Evolutionary conservation across 2,329 filamentous ascomycete species (phyloP), one percentile per base, ranked within the genome.

Genomic region (Dothideomycetidae sp.): DNA sequence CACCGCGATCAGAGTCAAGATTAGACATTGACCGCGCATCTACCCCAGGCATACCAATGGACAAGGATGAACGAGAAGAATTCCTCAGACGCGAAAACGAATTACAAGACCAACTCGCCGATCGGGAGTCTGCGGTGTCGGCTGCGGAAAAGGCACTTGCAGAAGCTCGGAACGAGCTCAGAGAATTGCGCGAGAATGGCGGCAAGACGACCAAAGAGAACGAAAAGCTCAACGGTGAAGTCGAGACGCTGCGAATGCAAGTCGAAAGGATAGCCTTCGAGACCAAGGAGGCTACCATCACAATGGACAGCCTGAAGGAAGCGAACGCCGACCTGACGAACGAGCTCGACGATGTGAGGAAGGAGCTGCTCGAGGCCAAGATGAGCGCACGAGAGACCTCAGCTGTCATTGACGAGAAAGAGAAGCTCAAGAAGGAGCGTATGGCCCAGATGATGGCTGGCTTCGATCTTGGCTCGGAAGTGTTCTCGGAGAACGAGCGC

Each of bases 381-480:
- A 94, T 96, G 81, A 90, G 77, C 48, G 85, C 88, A 40, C 93
- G 90, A 64, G 90, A 96, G 62, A 88, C 81, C 1, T 85, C 75
- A 31, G 85, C 85, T 5, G 79, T 84, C 11, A 65, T 92, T 13
- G 88, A 96, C 50, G 90, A 96, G 62, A 98, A 98, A 69, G 92
- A 96, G 62, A 88, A 85, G 68, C 86, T 85, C 65, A 98, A 98
- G 70, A 84, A 86, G 1, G 90, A 98, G 64, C 90, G 92, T 62
- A 98, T 98, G 90, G 90, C 90, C 30, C 82, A 94, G 70, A 98
- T 98, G 90, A 94, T 98, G 88, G 90, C 90, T 42, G 85, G 88
- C 3, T 96, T 98, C 51, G 88, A 98, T 53, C 73, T 98, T 21
- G 88, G 85, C 31, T 79, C 81, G 33, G 86, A 94, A 41, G 78